Conservation (phyloP, 1,284 basidiomycete species). For the Boletellus sp. region DNA sequence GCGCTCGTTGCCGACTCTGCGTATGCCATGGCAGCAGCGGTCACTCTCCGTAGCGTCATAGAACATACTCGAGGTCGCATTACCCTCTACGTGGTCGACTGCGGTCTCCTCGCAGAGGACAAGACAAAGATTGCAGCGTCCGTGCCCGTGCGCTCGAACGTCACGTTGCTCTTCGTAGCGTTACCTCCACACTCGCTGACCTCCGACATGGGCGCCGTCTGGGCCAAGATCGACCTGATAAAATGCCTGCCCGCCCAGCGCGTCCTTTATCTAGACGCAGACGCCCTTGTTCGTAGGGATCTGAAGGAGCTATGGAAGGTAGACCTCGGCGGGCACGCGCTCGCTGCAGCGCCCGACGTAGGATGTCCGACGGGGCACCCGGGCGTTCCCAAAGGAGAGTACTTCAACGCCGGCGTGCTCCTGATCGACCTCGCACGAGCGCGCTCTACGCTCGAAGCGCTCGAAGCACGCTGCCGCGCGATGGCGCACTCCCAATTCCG, state of each 20-base stretch:
- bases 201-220: conserved; percentile 33
- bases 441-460: conserved; percentile 25
- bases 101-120: conserved; percentile 39
- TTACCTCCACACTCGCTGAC: conserved; percentile 35
- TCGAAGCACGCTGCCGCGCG: conserved; percentile 27
- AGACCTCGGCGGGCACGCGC: conserved; percentile 38
- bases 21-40: conserved; percentile 49
- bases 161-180: conserved; percentile 42
- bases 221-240: conserved; percentile 53
- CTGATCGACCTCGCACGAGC: conserved; percentile 46
- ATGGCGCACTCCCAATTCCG: conserved; percentile 34
- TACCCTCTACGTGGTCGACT: conserved; percentile 50
- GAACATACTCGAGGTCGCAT: conserved; percentile 39
- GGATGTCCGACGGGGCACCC: conserved; percentile 48
- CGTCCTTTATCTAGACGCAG: conserved; percentile 52
- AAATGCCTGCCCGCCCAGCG: conserved; percentile 46
- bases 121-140: conserved; percentile 35
- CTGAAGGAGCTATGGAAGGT: conserved; percentile 44
- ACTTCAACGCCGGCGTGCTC: conserved; percentile 58
- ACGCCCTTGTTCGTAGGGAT: conserved; percentile 45
- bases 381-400: conserved; percentile 30
- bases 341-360: conserved; percentile 50
- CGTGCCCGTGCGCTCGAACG: conserved; percentile 25
- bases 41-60: conserved; percentile 43
- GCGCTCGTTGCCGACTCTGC: conserved; percentile 42